These are phyloP conservation scores for Ogataea pilisensis DNA, from an alignment of 805 yeast genomes.

Conservation along the genomic window DNA sequence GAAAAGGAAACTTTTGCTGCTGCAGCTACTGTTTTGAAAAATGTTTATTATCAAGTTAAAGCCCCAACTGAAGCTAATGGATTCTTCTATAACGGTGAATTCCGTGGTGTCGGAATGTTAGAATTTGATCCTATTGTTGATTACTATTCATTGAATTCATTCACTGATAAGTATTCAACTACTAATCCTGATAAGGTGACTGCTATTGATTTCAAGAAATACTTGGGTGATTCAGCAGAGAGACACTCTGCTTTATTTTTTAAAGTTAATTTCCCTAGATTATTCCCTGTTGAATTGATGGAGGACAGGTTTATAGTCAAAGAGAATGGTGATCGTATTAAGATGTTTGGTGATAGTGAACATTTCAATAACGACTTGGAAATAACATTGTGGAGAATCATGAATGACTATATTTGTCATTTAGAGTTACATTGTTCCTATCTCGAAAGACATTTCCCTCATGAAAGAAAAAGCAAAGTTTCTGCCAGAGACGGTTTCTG, in stretches of 20 bases:
- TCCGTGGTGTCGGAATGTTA: constrained; percentile 49
- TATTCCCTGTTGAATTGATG: constrained; percentile 30
- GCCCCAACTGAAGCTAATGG: constrained; percentile 46
- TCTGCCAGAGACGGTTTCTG: constrained; percentile 20
- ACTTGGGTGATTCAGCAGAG: constrained; percentile 21
- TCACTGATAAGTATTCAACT: constrained; percentile 17
- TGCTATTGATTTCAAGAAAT: constrained; percentile 16
- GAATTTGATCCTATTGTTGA: constrained; percentile 49
- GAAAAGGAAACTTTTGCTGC: constrained; percentile 52
- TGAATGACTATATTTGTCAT: constrained; percentile 31
- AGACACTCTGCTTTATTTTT: constrained; percentile 27
- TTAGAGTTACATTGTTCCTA: constrained; percentile 25
- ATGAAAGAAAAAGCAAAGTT: constrained; percentile 9
- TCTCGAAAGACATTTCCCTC: constrained; percentile 23
- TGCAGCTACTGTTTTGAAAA: constrained; percentile 40
- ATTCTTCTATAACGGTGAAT: constrained; percentile 33
- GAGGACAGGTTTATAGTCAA: constrained; percentile 25
- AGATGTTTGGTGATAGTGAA: constrained; percentile 23
- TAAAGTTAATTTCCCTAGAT: constrained; percentile 31
- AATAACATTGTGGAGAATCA: constrained; percentile 26
- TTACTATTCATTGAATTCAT: constrained; percentile 23
- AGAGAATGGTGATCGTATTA: constrained; percentile 30
- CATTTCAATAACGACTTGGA: constrained; percentile 22
- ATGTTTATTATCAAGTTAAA: constrained; percentile 43
- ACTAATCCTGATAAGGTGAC: constrained; percentile 18